These are phyloP conservation scores for Elsinoe fawcettii DNA, from an alignment of 2,329 filamentous ascomycete species.

Conservation along the genomic window DNA sequence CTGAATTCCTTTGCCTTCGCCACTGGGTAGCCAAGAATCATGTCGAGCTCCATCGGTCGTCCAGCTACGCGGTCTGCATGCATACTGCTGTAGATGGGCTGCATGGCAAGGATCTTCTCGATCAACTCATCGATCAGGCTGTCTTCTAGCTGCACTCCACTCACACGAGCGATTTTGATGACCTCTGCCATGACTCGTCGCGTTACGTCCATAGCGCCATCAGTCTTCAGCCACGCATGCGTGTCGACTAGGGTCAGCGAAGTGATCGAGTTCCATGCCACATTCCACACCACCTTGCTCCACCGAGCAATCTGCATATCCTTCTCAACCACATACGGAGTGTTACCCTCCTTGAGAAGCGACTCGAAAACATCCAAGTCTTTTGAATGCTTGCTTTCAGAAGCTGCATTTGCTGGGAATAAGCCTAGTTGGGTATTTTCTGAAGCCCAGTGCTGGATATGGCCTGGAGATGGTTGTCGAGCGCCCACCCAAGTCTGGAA, in stretches of 20 bases:
- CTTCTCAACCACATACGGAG: constrained; percentile 41
- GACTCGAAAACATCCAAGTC: constrained; percentile 33
- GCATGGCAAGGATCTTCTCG: constrained; percentile 33
- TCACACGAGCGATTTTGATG: too few species aligned
- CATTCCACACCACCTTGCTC: constrained; percentile 55
- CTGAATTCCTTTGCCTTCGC: constrained; percentile 23
- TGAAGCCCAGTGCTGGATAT: constrained; percentile 44
- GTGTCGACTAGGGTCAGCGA: constrained; percentile 38
- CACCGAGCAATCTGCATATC: constrained; percentile 52
- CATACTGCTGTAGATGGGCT: constrained; percentile 39
- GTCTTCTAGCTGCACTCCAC: constrained; percentile 30
- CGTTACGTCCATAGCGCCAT: too few species aligned
- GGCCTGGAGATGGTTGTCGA: constrained; percentile 42
- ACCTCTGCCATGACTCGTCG: too few species aligned
- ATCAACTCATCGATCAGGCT: constrained; percentile 34
- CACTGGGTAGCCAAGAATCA: constrained; percentile 39
- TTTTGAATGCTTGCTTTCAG: too few species aligned
- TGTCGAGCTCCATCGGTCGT: constrained; percentile 40
- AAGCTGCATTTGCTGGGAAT: constrained; percentile 31
- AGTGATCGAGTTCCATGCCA: constrained; percentile 52
- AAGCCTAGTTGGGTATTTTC: constrained; percentile 51
- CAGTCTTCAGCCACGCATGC: constrained; percentile 35
- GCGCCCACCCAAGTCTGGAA: constrained; percentile 49
- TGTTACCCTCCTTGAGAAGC: constrained; percentile 38
- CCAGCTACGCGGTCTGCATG: constrained; percentile 37